Evolutionary conservation across 345 rosid genomes (phyloP).

Genomic region (Acer saccharum): DNA sequence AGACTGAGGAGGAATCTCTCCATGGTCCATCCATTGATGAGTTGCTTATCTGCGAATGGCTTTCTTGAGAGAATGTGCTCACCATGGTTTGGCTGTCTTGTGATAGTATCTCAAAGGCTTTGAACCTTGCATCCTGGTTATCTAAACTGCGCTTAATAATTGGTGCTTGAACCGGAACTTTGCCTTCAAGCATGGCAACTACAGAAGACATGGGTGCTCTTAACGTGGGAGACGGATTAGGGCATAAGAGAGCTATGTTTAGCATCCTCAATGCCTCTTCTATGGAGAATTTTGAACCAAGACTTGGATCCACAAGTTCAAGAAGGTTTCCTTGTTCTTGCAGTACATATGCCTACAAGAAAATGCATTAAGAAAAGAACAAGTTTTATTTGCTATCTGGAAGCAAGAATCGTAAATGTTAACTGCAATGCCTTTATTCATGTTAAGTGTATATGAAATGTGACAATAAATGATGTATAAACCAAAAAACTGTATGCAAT

Average conservation of each 20-base stretch:
- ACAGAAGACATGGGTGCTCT: slow-evolving; percentile 92
- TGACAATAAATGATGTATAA: neutral
- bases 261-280: slow-evolving; percentile 71
- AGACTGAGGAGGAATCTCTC: slow-evolving; percentile 49
- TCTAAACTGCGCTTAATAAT: slow-evolving; percentile 55
- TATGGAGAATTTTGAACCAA: slow-evolving; percentile 56
- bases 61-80: slow-evolving; percentile 44
- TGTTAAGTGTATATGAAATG: too few species aligned
- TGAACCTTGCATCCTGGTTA: slow-evolving; percentile 64
- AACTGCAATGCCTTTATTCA: neutral
- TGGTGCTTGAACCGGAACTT: slow-evolving; percentile 68
- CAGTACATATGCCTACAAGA: slow-evolving; percentile 72
- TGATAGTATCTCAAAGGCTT: slow-evolving; percentile 67
- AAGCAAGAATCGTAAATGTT: neutral
- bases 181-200: slow-evolving; percentile 82
- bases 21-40: slow-evolving; percentile 66
- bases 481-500: neutral
- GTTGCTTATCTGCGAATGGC: slow-evolving; percentile 40
- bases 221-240: slow-evolving; percentile 84
- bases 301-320: slow-evolving; percentile 78
- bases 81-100: slow-evolving; percentile 60
- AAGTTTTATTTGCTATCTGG: neutral
- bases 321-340: slow-evolving; percentile 94
- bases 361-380: neutral
- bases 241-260: slow-evolving; percentile 75